phyloP scores from a whole-genome alignment of 2,329 filamentous ascomycete species.

The Emmonsiellopsis sp. region DNA sequence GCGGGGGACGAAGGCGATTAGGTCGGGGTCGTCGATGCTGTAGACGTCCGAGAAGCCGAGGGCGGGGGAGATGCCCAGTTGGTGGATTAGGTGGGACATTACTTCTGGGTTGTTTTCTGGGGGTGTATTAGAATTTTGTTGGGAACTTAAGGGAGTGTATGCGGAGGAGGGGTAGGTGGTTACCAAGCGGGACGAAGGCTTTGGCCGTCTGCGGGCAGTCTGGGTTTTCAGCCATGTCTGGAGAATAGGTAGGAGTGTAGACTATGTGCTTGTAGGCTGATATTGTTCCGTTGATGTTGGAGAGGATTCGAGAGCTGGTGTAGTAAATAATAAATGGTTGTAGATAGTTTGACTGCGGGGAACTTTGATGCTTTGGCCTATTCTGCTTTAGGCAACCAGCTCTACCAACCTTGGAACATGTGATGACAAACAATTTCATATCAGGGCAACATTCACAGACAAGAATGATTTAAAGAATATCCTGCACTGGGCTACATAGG shows the following conservation, averaged over 20 bases:
- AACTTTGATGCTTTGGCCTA: not conserved
- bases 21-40: slow-evolving; percentile 74
- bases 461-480: not conserved
- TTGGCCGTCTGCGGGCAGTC: slow-evolving; percentile 34
- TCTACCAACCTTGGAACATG: not conserved
- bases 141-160: not conserved
- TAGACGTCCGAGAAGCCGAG: slow-evolving; percentile 85
- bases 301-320: not conserved
- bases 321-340: not conserved
- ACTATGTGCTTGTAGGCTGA: not conserved
- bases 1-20: slow-evolving; percentile 79
- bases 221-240: slow-evolving; percentile 23
- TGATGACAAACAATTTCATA: not conserved
- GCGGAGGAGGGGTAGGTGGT: slow-evolving; percentile 2
- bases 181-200: slow-evolving; percentile 42
- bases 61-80: slow-evolving; percentile 69
- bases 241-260: not conserved
- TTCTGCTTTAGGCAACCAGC: not conserved
- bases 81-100: slow-evolving; percentile 73
- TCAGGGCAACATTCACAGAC: not conserved
- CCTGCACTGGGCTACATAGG: too few species aligned
- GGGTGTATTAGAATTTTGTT: not conserved
- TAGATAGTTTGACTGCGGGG: not conserved
- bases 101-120: slow-evolving; percentile 73
- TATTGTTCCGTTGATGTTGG: not conserved